Conservation (phyloP, 164 flowering plant genomes). For the Vitis cinerea region DNA sequence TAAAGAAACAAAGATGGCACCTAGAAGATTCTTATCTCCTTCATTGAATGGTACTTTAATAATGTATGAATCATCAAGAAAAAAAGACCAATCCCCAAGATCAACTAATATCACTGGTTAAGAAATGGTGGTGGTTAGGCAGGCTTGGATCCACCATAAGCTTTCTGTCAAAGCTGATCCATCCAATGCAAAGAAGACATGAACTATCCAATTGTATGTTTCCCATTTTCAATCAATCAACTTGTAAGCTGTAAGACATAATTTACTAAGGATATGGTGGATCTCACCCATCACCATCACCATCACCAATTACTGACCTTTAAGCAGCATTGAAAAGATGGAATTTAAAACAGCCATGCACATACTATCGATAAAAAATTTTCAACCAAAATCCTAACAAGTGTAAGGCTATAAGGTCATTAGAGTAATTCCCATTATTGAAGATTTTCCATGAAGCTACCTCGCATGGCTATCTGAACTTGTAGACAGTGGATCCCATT, state of each 20-base stretch:
- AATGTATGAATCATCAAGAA: background rate
- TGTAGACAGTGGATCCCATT: constrained; percentile 91
- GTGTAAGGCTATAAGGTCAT: background rate
- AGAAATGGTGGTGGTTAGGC: background rate
- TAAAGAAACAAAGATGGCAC: background rate
- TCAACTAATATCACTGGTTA: background rate
- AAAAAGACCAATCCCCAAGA: background rate
- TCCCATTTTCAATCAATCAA: background rate
- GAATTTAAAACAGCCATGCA: background rate
- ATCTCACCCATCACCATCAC: too few relatives aligned
- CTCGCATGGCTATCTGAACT: constrained; percentile 88
- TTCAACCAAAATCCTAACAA: background rate
- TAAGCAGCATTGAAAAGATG: background rate
- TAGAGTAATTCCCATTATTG: background rate
- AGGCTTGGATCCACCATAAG: background rate
- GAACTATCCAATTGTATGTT: background rate
- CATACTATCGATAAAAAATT: background rate
- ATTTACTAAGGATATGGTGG: too few relatives aligned
- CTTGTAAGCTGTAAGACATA: background rate
- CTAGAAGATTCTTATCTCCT: background rate
- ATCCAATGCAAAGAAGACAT: background rate
- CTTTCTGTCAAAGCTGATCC: background rate
- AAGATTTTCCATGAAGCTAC: constrained; percentile 31
- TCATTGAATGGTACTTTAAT: background rate
- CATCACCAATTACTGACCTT: background rate